Evolutionary conservation across 1,284 basidiomycete species (phyloP).

Genomic region (Coniophora puteana): DNA sequence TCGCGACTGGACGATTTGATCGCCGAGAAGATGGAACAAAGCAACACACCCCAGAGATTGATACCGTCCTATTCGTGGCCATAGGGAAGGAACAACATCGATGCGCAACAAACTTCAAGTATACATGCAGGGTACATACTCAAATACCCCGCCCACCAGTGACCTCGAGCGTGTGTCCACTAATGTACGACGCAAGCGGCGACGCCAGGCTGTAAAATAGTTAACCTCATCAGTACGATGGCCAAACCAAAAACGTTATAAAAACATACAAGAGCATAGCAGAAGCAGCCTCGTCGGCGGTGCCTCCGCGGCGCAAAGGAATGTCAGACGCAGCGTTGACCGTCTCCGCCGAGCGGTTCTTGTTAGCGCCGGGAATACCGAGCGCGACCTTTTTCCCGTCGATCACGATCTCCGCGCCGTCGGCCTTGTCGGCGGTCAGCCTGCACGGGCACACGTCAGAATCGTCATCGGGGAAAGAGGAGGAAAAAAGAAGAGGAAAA

Average conservation of each 20-base stretch:
- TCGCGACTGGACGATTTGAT: too few relatives aligned
- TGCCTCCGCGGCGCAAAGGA: slow-evolving; percentile 73
- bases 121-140: too few relatives aligned
- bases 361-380: slow-evolving; percentile 63
- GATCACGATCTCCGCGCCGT: slow-evolving; percentile 73
- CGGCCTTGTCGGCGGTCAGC: slow-evolving; percentile 72
- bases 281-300: slow-evolving; percentile 74
- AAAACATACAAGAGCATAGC: slow-evolving; percentile 65
- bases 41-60: too few relatives aligned
- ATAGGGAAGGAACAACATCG: too few relatives aligned
- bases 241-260: background rate
- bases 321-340: slow-evolving; percentile 48
- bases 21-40: too few relatives aligned
- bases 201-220: slow-evolving; percentile 56
- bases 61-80: too few relatives aligned
- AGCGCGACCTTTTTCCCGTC: slow-evolving; percentile 82
- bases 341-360: slow-evolving; percentile 26
- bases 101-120: too few relatives aligned
- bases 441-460: slow-evolving; percentile 32
- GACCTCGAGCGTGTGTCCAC: slow-evolving; percentile 79
- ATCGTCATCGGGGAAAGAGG: background rate
- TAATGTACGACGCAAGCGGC: slow-evolving; percentile 76
- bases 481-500: background rate
- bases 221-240: background rate
- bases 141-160: slow-evolving; percentile 76